A percentile compares a stretch with the other conserved stretches of the same genome.
These are phyloP conservation scores for Ballota nigra DNA, from an alignment of 257 asterid genomes.

Conservation along the genomic window DNA sequence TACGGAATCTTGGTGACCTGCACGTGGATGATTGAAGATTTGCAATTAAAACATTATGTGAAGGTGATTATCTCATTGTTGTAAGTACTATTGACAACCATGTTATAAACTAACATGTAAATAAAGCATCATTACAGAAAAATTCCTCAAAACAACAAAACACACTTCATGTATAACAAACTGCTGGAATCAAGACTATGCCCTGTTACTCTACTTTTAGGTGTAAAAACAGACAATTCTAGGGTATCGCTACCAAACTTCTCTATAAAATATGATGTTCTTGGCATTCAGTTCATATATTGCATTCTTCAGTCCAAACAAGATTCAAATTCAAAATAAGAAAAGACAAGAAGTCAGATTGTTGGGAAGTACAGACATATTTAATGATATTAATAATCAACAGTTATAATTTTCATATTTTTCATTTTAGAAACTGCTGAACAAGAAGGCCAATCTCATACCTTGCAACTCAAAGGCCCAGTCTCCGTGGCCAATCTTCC, in stretches of 20 bases:
- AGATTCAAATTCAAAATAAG: neutral
- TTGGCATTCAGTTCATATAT: neutral
- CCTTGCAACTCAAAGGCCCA: conserved; percentile 83
- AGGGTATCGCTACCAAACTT: neutral
- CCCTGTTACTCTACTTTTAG: neutral
- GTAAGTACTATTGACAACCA: neutral
- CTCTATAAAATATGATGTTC: neutral
- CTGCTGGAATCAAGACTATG: conserved; percentile 6
- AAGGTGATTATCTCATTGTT: neutral
- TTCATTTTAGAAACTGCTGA: conserved; percentile 1
- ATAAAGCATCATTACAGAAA: neutral
- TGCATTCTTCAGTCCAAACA: neutral
- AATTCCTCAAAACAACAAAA: neutral
- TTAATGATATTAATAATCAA: neutral
- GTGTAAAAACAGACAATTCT: neutral
- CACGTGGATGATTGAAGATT: conserved; percentile 24
- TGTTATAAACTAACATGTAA: neutral
- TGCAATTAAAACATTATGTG: neutral
- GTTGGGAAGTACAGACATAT: neutral
- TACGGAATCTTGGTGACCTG: conserved; percentile 86
- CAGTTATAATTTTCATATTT: conserved; percentile 1
- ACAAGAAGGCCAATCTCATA: conserved; percentile 22
- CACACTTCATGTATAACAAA: neutral
- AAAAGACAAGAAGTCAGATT: neutral
- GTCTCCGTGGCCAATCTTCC: conserved; percentile 78